Conservation (phyloP, 805 yeast species). For the Lipomyces anomalus region DNA sequence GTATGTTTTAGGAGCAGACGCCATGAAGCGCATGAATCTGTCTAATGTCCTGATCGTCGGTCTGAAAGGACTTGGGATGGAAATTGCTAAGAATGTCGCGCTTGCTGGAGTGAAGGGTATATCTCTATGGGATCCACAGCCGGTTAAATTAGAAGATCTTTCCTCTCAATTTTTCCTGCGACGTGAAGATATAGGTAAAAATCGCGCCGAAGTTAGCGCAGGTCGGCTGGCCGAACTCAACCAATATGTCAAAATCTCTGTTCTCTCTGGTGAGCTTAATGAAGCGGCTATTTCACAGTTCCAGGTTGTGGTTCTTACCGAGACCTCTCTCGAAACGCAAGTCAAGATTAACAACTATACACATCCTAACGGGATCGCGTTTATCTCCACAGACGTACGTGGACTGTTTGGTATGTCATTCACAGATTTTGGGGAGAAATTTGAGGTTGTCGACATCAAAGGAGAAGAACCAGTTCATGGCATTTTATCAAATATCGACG, state of each 20-base stretch:
- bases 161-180: constrained; percentile 78
- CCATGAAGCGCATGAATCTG: constrained; percentile 93
- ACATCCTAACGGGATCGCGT: constrained; percentile 67
- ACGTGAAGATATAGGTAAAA: constrained; percentile 66
- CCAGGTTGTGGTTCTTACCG: constrained; percentile 83
- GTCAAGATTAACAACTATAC: constrained; percentile 68
- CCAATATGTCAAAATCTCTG: constrained; percentile 79
- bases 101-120: constrained; percentile 95
- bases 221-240: constrained; percentile 74
- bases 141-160: constrained; percentile 62
- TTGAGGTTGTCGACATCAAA: constrained; percentile 73
- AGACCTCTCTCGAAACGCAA: constrained; percentile 64
- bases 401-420: constrained; percentile 87
- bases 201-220: constrained; percentile 69
- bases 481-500: constrained; percentile 81
- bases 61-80: constrained; percentile 86
- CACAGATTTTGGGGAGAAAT: constrained; percentile 81
- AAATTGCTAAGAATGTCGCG: constrained; percentile 93
- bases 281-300: constrained; percentile 51
- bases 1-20: constrained; percentile 94
- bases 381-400: constrained; percentile 71
- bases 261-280: constrained; percentile 49
- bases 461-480: constrained; percentile 93
- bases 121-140: constrained; percentile 74
- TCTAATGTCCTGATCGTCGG: constrained; percentile 92